Percentiles rank a stretch among this genome's conserved stretches.
Conservation (phyloP, 331 rosid species). For the Acacia pycnantha region DNA sequence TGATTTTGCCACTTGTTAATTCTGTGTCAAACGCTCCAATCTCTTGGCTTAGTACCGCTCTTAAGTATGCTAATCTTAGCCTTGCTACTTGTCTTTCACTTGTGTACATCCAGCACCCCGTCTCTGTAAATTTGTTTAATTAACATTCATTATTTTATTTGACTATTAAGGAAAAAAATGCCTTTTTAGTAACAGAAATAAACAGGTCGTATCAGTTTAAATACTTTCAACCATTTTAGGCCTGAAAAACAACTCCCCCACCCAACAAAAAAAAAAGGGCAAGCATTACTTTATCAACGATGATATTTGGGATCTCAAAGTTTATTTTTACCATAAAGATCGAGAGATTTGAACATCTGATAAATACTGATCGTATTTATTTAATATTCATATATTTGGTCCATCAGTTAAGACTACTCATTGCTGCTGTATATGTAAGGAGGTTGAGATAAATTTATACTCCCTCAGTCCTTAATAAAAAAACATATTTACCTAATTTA, state of each 20-base stretch:
- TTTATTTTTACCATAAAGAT: background rate
- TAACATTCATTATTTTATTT: background rate
- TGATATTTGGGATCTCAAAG: background rate
- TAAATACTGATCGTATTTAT: background rate
- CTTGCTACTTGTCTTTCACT: constrained; percentile 76
- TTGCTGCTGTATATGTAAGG: background rate
- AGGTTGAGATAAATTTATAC: background rate
- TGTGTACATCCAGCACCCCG: constrained; percentile 88
- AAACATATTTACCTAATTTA: no score
- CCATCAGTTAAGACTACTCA: background rate
- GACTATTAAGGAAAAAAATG: background rate
- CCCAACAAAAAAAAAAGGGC: background rate
- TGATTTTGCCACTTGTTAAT: constrained; percentile 65
- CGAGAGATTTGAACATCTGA: background rate
- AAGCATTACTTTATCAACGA: background rate
- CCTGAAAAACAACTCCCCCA: background rate
- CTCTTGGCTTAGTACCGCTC: constrained; percentile 75
- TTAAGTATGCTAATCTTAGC: constrained; percentile 64
- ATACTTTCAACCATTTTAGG: background rate
- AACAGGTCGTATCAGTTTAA: background rate
- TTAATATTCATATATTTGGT: background rate
- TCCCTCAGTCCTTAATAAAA: no score
- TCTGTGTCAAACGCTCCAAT: constrained; percentile 88
- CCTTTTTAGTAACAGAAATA: background rate
- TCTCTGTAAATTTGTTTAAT: constrained; percentile 40